Percentiles rank a stretch among this genome's conserved stretches.
phyloP scores from a whole-genome alignment of 148 eudicot species.

The Simmondsia chinensis region DNA sequence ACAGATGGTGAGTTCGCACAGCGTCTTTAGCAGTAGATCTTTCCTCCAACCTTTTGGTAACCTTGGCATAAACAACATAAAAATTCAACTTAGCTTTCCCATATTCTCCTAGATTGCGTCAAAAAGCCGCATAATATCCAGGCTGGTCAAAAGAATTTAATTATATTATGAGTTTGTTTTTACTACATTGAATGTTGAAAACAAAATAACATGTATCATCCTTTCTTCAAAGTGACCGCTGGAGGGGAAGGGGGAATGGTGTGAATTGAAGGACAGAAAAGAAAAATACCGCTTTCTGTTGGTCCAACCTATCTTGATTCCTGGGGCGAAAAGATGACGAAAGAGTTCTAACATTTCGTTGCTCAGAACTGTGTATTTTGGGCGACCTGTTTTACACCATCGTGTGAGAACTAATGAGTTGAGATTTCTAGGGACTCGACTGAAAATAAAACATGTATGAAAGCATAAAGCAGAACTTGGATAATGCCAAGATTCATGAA shows the following conservation, averaged over 20 bases:
- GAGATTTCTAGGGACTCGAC: not conserved
- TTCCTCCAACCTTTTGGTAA: slow-evolving; percentile 34
- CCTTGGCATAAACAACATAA: slow-evolving; percentile 19
- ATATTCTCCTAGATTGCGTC: too few relatives aligned
- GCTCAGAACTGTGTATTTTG: slow-evolving; percentile 20
- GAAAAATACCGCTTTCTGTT: slow-evolving; percentile 40
- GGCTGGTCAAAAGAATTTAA: not conserved
- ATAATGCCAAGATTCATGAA: too few relatives aligned
- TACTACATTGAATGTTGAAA: too few relatives aligned
- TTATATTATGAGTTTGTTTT: too few relatives aligned
- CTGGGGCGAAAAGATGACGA: slow-evolving; percentile 37
- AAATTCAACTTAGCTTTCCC: too few relatives aligned
- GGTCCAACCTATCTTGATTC: slow-evolving; percentile 44
- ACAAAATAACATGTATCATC: too few relatives aligned
- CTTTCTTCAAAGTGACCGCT: not conserved
- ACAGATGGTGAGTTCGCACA: slow-evolving; percentile 22
- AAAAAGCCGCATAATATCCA: not conserved
- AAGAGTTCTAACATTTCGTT: slow-evolving; percentile 29
- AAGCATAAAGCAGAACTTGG: too few relatives aligned
- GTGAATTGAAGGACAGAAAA: not conserved
- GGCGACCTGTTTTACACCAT: slow-evolving; percentile 32
- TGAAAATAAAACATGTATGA: too few relatives aligned
- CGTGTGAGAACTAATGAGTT: not conserved
- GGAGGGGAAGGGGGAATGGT: not conserved
- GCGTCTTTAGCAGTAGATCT: slow-evolving; percentile 30